These are phyloP conservation scores for Ustilago vetiveriae DNA, from an alignment of 1,284 basidiomycete genomes.

Conservation along the genomic window DNA sequence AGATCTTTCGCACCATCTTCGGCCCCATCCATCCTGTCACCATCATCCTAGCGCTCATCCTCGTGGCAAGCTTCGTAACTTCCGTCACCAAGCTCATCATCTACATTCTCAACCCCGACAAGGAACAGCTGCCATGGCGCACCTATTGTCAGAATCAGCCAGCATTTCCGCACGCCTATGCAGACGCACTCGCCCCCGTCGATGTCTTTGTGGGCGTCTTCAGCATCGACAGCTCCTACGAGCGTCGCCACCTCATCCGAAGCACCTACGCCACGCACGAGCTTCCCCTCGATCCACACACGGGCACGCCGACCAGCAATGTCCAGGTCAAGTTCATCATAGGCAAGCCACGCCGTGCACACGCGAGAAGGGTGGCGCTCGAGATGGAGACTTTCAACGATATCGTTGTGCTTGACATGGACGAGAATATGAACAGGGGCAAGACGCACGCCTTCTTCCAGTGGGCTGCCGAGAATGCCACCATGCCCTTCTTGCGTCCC, in stretches of 20 bases:
- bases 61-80: slow-evolving; percentile 54
- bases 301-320: slow-evolving; percentile 71
- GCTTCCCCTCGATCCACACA: slow-evolving; percentile 58
- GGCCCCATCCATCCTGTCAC: slow-evolving; percentile 54
- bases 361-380: slow-evolving; percentile 80
- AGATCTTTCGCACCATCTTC: slow-evolving; percentile 46
- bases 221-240: slow-evolving; percentile 79
- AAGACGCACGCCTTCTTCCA: slow-evolving; percentile 84
- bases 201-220: slow-evolving; percentile 92
- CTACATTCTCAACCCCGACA: slow-evolving; percentile 93
- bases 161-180: slow-evolving; percentile 68
- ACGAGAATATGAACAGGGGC: slow-evolving; percentile 91
- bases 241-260: slow-evolving; percentile 87
- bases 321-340: slow-evolving; percentile 91
- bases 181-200: slow-evolving; percentile 81
- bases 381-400: slow-evolving; percentile 95
- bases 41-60: slow-evolving; percentile 47
- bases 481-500: slow-evolving; percentile 75
- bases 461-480: slow-evolving; percentile 90
- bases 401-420: slow-evolving; percentile 81
- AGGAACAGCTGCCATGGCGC: slow-evolving; percentile 91
- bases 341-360: slow-evolving; percentile 82
- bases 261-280: slow-evolving; percentile 86
- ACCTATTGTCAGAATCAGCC: slow-evolving; percentile 80
- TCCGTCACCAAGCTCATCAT: slow-evolving; percentile 72